Conservation (phyloP, 73 alveolate species). For the Tetrahymena malaccensis region DNA sequence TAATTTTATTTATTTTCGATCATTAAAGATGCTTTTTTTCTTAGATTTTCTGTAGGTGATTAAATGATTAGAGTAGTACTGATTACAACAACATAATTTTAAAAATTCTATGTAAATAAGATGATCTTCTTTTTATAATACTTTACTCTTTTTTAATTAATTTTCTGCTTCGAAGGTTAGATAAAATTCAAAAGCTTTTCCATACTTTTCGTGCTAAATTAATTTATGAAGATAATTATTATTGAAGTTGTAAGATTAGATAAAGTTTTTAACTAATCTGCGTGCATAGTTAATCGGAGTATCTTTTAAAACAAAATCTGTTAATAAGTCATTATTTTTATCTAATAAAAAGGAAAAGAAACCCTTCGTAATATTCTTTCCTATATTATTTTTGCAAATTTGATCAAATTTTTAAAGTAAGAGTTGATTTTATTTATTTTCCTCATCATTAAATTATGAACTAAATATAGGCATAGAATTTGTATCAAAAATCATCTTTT, state of each 20-base stretch:
- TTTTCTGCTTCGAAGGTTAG: neutral
- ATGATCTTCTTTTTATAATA: neutral
- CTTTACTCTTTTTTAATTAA: neutral
- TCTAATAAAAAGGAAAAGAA: neutral
- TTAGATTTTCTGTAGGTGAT: neutral
- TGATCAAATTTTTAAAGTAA: neutral
- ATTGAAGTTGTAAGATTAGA: no score
- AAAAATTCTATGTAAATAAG: no score
- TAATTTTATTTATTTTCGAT: no score
- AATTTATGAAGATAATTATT: neutral
- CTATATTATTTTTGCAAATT: no score
- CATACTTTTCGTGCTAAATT: neutral
- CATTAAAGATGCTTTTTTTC: no score
- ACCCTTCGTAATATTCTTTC: neutral
- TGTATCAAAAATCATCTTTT: no score
- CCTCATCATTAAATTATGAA: no score
- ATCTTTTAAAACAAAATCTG: neutral
- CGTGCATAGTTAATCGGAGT: neutral
- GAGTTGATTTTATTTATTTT: no score
- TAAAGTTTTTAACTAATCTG: neutral
- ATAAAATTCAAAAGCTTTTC: neutral
- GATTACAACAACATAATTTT: neutral
- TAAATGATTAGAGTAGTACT: neutral
- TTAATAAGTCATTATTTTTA: neutral
- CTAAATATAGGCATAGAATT: no score